Conservation (phyloP, 1,284 basidiomycete genomes). For the Pseudozyma tsukubaensis region DNA sequence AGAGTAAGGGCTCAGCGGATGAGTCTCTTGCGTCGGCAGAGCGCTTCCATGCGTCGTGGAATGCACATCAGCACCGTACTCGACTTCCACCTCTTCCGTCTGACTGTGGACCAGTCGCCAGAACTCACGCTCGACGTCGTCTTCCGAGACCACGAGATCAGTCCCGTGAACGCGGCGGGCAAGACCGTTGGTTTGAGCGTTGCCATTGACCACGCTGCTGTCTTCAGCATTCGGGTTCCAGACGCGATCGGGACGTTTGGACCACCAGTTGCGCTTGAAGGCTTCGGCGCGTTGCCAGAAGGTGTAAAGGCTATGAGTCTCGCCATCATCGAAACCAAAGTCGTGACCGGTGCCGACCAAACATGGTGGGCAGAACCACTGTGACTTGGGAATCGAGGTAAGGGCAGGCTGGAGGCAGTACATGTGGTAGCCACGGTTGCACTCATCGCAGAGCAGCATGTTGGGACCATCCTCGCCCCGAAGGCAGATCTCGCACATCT, state of each 20-base stretch:
- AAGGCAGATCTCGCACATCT: conserved; percentile 72
- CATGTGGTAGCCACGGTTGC: conserved; percentile 94
- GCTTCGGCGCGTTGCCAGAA: conserved; percentile 91
- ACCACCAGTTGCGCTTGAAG: conserved; percentile 81
- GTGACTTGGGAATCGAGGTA: conserved; percentile 83
- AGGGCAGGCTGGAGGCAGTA: conserved; percentile 94
- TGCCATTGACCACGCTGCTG: neutral
- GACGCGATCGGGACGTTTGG: conserved; percentile 44
- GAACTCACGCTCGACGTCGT: conserved; percentile 93
- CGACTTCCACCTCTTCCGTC: conserved; percentile 93
- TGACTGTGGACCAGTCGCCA: conserved; percentile 93
- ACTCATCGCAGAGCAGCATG: conserved; percentile 96
- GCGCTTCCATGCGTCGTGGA: conserved; percentile 97
- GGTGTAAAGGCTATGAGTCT: conserved; percentile 90
- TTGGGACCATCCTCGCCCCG: conserved; percentile 86
- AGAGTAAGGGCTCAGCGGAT: conserved; percentile 86
- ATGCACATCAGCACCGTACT: conserved; percentile 98
- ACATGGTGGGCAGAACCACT: conserved; percentile 97
- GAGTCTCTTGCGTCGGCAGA: conserved; percentile 92
- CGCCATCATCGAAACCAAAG: conserved; percentile 97
- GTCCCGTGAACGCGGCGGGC: conserved; percentile 51
- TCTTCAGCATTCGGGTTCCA: conserved; percentile 27
- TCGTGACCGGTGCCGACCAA: conserved; percentile 94
- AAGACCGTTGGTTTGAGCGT: conserved; percentile 43
- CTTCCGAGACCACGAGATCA: conserved; percentile 79